Conservation (phyloP, 2,329 filamentous ascomycete genomes). For the Trematosphaeria pertusa region DNA sequence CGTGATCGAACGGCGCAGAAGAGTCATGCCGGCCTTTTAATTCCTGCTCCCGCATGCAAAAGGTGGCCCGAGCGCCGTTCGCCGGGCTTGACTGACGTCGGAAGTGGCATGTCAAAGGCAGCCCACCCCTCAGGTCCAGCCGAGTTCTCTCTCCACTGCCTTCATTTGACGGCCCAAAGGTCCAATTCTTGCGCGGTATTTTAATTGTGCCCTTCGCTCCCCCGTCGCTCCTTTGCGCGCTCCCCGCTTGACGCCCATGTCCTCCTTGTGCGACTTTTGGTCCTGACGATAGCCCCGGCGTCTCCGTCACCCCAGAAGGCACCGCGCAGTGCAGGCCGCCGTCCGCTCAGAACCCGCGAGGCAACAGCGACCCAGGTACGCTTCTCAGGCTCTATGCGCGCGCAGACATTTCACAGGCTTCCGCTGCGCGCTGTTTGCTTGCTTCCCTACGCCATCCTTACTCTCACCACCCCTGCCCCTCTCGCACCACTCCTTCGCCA, state of each 20-base stretch:
- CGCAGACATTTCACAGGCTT: background rate
- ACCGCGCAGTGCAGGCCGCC: constrained; percentile 1
- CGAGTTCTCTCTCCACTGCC: background rate
- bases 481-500: constrained; percentile 1
- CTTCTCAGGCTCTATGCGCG: background rate
- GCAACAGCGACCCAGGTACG: constrained; percentile 1
- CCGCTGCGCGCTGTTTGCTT: constrained; percentile 4
- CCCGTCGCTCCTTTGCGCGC: no score
- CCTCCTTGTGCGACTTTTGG: background rate
- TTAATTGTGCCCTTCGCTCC: no score
- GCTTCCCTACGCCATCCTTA: constrained; percentile 14
- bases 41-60: constrained; percentile 2
- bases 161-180: background rate
- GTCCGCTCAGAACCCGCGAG: background rate
- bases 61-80: constrained; percentile 9
- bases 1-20: constrained; percentile 1
- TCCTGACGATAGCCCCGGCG: constrained; percentile 1
- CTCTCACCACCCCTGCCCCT: constrained; percentile 1
- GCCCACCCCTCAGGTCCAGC: background rate
- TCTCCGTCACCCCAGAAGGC: background rate
- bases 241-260: background rate
- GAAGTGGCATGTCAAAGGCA: constrained; percentile 4
- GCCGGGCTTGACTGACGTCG: constrained; percentile 9
- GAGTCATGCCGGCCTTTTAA: constrained; percentile 4
- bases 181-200: background rate